Evolutionary conservation across 805 yeast species (phyloP).

Genomic region (Candida gorgasii): DNA sequence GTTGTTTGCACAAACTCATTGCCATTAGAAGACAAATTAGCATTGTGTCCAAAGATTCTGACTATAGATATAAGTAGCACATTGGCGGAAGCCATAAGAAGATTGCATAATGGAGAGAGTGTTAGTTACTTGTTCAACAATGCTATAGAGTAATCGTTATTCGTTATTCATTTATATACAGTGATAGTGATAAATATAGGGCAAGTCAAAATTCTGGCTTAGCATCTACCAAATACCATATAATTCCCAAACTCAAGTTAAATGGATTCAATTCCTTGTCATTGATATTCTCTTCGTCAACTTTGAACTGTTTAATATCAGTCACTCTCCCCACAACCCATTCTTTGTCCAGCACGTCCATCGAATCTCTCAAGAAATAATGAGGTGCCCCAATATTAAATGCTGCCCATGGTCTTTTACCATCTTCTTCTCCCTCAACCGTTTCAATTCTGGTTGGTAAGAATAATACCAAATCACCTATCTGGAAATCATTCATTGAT

Average conservation of each 20-base stretch:
- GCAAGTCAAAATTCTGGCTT: conserved; percentile 35
- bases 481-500: conserved; percentile 64
- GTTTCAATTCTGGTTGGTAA: conserved; percentile 64
- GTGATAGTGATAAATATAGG: too few species aligned
- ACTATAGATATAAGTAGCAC: conserved; percentile 71
- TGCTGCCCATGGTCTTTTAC: conserved; percentile 86
- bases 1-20: conserved; percentile 81
- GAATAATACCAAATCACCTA: conserved; percentile 79
- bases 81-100: conserved; percentile 78
- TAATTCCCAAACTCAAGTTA: conserved; percentile 57
- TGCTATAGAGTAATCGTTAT: conserved; percentile 54
- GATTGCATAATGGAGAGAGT: conserved; percentile 86
- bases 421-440: not conserved
- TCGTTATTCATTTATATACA: too few species aligned
- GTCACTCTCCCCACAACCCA: conserved; percentile 80
- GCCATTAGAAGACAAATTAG: conserved; percentile 67
- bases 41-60: conserved; percentile 61
- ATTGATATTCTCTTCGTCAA: conserved; percentile 45
- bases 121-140: conserved; percentile 75
- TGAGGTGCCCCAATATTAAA: conserved; percentile 89
- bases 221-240: conserved; percentile 67
- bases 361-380: conserved; percentile 55
- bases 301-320: conserved; percentile 54
- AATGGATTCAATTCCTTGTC: conserved; percentile 57
- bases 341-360: conserved; percentile 47